Evolutionary conservation across 2,329 filamentous ascomycete species (phyloP).

Genomic region (Whalleya microplaca): DNA sequence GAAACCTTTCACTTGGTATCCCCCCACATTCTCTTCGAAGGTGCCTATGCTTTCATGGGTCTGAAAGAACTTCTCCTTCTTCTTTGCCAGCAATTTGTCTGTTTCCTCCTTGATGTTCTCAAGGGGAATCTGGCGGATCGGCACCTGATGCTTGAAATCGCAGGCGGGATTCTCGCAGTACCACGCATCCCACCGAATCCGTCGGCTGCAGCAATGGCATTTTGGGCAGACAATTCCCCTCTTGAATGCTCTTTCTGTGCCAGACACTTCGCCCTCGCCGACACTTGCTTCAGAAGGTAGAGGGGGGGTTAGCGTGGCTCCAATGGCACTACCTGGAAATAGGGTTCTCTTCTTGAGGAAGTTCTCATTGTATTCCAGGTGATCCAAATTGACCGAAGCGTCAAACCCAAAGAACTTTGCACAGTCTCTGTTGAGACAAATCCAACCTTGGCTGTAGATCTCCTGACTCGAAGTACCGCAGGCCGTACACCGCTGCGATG

Average conservation of each 20-base stretch:
- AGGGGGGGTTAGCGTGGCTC: constrained; percentile 20
- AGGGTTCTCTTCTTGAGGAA: constrained; percentile 60
- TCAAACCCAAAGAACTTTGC: constrained; percentile 50
- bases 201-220: constrained; percentile 65
- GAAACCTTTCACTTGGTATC: constrained; percentile 39
- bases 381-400: constrained; percentile 30
- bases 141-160: constrained; percentile 45
- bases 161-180: constrained; percentile 58
- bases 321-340: constrained; percentile 44
- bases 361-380: constrained; percentile 54
- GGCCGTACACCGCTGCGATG: constrained; percentile 38
- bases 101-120: constrained; percentile 24
- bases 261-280: constrained; percentile 35
- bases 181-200: constrained; percentile 66
- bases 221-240: constrained; percentile 68
- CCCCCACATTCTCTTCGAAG: constrained; percentile 27
- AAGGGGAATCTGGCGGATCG: constrained; percentile 29
- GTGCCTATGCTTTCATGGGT: neutral
- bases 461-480: constrained; percentile 47
- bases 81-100: neutral
- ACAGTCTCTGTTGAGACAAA: constrained; percentile 46
- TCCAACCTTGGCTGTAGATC: constrained; percentile 40
- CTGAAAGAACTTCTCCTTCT: neutral
- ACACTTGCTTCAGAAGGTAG: constrained; percentile 23
- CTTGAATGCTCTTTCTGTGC: constrained; percentile 57